Evolutionary conservation across 345 rosid species (phyloP), one percentile per base, ranked within the genome.

Genomic region (Sonneratia alba): DNA sequence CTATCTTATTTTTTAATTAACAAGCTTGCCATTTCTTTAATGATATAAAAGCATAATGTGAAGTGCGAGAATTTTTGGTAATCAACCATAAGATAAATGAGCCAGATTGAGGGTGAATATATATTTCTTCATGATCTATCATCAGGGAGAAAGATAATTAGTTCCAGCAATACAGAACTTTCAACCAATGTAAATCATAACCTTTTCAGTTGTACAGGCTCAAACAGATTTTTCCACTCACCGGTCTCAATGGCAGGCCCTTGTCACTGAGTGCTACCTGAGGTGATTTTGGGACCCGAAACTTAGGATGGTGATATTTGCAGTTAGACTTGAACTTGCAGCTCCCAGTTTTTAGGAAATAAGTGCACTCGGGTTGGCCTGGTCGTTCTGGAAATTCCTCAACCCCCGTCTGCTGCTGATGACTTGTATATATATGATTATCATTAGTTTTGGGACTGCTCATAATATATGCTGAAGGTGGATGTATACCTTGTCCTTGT

Each of bases 241-340:
- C 99, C 84, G 98, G 98, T 85, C 99, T 89, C 74, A 95, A 74
- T 32, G 99, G 99, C 70, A 95, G 85, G 74, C 99, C 99, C 83
- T 89, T 92, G 84, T 90, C 92, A 68, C 88, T 95, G 63, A 95
- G 85, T 69, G 83, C 61, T 45, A 79, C 83, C 37, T 92, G 82
- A 67, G 88, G 74, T 53, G 84, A 76, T 75, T 84, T 89, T 10
- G 81, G 62, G 69, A 71, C 53, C 27, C 84, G 84, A 71, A 76
- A 79, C 83, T 86, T 92, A 24, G 99, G 99, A 81, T 95, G 99
- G 77, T 92, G 87, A 83, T 77, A 95, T 80, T 84, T 95, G 97
- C 98, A 95, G 71, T 69, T 89, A 77, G 85, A 85, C 75, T 78
- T 95, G 71, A 83, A 95, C 83, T 89, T 95, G 68, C 99, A 92